Evolutionary conservation across 2,329 filamentous ascomycete species (phyloP), one percentile per base, ranked within the genome.

Genomic region (Alternaria conjuncta): DNA sequence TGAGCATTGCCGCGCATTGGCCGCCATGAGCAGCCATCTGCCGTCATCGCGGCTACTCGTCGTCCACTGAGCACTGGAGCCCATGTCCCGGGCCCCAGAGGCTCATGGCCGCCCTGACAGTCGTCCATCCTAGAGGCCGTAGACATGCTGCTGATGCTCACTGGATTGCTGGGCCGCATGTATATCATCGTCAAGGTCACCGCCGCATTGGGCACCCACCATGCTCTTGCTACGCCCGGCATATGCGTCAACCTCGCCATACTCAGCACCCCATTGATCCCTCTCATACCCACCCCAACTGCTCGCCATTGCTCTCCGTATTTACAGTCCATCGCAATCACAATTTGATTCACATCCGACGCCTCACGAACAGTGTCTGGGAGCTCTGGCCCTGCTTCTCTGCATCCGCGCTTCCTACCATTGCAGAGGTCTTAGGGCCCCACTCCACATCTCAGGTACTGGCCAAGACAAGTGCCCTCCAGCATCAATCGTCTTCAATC

Each of bases 291-390:
- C 67, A 43, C 5, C 8, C 28, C 65, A 46, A 30, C 63, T 63
- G 55, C 32, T 57, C 57, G 57, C 51, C 60, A 15, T 60, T 55
- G n/a, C 50, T 15, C 53, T 58, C 25, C 45, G 66, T 69, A 66
- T 77, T 76, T 75, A 64, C 68, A 55, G 60, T 61, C 63, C 47
- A 64, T 63, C 61, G 28, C 65, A 49, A 53, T 66, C 66, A 64
- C 67, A 57, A 53, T 36, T 18, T 41, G 36, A 41, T 41, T 18
- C 36, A 41, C 36, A 18, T 11, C 59, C 49, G 61, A 66, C 74
- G 68, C 73, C 73, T 71, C 71, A 64, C 72, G 69, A 67, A 72
- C 74, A 68, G 68, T 77, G 78, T 79, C 67, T 79, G 72, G 74
- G 71, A 67, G 77, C 78, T 72, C 70, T 77, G 77, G 74, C 75